Percentiles rank a stretch among this genome's conserved stretches.
Evolutionary conservation across 2,329 filamentous ascomycete species (phyloP).

Genomic region (Lecanicillium sp.): DNA sequence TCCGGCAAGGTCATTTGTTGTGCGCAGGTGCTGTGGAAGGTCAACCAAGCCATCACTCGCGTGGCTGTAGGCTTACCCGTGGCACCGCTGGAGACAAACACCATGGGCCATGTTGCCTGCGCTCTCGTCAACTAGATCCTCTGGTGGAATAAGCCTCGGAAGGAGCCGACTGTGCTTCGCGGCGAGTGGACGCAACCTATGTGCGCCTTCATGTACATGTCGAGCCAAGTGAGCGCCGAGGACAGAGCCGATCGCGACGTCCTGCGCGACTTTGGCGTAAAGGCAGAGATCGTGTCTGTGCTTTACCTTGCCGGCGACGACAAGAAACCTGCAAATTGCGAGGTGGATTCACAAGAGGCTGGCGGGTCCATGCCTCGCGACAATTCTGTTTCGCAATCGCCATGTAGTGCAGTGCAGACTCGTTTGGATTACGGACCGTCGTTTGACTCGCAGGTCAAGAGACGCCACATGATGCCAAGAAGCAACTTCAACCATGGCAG

Average conservation of each 20-base stretch:
- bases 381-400: too few relatives aligned
- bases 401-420: too few relatives aligned
- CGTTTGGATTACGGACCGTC: too few relatives aligned
- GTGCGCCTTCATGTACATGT: constrained; percentile 15
- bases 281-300: constrained; percentile 7
- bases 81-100: constrained; percentile 30
- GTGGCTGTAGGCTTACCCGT: constrained; percentile 26
- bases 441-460: too few relatives aligned
- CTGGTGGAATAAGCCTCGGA: constrained; percentile 19
- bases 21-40: constrained; percentile 33
- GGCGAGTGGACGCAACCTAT: constrained; percentile 9
- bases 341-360: too few relatives aligned
- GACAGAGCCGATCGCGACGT: constrained; percentile 8
- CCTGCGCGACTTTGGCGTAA: constrained; percentile 13
- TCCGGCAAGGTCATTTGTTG: constrained; percentile 29
- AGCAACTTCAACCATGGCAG: too few relatives aligned
- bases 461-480: too few relatives aligned
- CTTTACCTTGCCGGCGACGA: too few relatives aligned
- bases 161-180: constrained; percentile 12
- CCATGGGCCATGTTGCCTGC: constrained; percentile 28
- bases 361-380: too few relatives aligned
- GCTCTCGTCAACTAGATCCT: constrained; percentile 27
- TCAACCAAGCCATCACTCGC: constrained; percentile 28
- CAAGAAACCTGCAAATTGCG: too few relatives aligned
- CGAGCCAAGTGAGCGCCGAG: constrained; percentile 11